phyloP scores from a whole-genome alignment of 2,329 filamentous ascomycete species.

The Cercospora beticola region DNA sequence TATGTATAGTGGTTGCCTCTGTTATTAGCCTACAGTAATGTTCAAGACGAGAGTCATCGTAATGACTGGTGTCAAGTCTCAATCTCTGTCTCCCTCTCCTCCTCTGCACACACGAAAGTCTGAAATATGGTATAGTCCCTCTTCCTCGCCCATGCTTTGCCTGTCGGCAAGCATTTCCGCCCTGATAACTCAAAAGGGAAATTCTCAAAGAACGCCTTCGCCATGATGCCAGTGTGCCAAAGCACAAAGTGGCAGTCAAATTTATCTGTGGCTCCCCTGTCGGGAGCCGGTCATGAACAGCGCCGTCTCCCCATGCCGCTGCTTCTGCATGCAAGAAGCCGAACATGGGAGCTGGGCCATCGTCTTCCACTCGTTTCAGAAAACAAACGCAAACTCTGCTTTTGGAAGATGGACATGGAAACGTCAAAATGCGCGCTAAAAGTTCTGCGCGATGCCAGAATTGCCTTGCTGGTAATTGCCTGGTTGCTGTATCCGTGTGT shows the following conservation, averaged over 20 bases:
- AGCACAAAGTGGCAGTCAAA: slow-evolving; percentile 15
- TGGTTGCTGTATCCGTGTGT: slow-evolving; percentile 91
- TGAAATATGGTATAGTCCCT: slow-evolving; percentile 12
- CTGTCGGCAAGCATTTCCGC: slow-evolving; percentile 9
- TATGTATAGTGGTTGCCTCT: slow-evolving; percentile 7
- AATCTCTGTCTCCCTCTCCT: slow-evolving; percentile 1
- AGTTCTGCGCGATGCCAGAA: slow-evolving; percentile 95
- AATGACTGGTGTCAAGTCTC: slow-evolving; percentile 13
- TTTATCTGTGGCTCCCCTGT: slow-evolving; percentile 7
- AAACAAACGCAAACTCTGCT: slow-evolving; percentile 11
- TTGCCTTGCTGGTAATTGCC: slow-evolving; percentile 84
- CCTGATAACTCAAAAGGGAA: slow-evolving; percentile 12
- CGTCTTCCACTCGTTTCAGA: neutral
- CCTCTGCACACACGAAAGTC: slow-evolving; percentile 6
- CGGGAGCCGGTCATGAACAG: slow-evolving; percentile 9
- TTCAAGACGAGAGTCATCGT: slow-evolving; percentile 15
- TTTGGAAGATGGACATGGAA: slow-evolving; percentile 12
- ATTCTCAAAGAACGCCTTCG: slow-evolving; percentile 20
- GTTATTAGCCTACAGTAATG: slow-evolving; percentile 19
- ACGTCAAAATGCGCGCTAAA: slow-evolving; percentile 50
- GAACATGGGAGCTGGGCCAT: neutral
- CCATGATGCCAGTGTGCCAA: slow-evolving; percentile 16
- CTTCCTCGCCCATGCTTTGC: slow-evolving; percentile 8
- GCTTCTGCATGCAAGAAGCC: slow-evolving; percentile 7
- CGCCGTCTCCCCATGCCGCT: slow-evolving; percentile 3